A percentile compares a stretch with the other conserved stretches of the same genome.
These are phyloP conservation scores for Phoma herbarum DNA, from an alignment of 2,329 filamentous ascomycete species.

Conservation along the genomic window DNA sequence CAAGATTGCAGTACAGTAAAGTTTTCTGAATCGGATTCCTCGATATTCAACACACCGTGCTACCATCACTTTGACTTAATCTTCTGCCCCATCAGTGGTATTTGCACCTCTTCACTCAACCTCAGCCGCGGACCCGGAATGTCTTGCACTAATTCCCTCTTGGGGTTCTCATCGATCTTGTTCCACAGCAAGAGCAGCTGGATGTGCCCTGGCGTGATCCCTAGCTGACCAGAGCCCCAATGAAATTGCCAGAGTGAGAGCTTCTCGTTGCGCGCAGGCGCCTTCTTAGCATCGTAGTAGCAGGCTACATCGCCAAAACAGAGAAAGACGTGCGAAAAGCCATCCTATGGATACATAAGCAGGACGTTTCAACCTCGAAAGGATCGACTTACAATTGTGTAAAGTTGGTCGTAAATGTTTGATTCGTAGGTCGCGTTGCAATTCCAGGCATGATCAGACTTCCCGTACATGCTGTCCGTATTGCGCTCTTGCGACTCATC, in stretches of 20 bases:
- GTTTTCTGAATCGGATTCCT: neutral
- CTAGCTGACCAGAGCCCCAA: conserved; percentile 45
- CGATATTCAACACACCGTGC: neutral
- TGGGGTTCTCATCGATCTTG: conserved; percentile 35
- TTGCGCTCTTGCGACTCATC: conserved; percentile 40
- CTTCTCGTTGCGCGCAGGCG: conserved; percentile 28
- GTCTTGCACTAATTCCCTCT: conserved; percentile 20
- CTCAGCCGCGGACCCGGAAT: conserved; percentile 33
- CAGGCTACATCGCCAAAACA: conserved; percentile 47
- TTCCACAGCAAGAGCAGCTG: conserved; percentile 45
- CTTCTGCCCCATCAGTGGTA: conserved; percentile 31
- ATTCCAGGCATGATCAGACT: conserved; percentile 38
- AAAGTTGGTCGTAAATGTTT: conserved; percentile 40
- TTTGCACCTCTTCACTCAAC: conserved; percentile 30
- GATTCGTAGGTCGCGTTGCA: conserved; percentile 30
- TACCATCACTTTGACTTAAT: neutral
- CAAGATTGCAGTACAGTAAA: neutral
- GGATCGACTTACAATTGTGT: conserved; percentile 37
- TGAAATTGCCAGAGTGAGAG: conserved; percentile 43
- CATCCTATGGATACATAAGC: conserved; percentile 25
- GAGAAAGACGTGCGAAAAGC: conserved; percentile 44
- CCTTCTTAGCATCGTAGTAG: conserved; percentile 45
- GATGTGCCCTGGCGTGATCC: conserved; percentile 47
- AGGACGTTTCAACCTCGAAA: neutral
- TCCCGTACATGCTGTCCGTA: conserved; percentile 42